These are phyloP conservation scores for Nicotiana noctiflora DNA, from an alignment of 257 asterid species.

Conservation along the genomic window DNA sequence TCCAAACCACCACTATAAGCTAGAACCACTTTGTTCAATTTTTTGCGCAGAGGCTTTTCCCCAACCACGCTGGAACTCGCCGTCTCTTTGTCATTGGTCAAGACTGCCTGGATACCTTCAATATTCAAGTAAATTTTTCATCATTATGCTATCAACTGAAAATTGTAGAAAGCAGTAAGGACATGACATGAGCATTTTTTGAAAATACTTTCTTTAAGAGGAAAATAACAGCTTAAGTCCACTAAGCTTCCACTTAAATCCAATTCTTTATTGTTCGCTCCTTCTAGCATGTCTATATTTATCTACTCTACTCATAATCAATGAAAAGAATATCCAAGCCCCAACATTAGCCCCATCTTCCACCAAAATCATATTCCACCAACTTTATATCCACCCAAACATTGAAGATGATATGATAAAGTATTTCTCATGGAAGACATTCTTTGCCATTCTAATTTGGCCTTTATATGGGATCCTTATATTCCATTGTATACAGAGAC, in stretches of 20 bases:
- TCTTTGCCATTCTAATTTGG: not conserved
- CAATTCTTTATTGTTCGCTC: not conserved
- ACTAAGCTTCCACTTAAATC: not conserved
- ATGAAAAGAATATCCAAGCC: not conserved
- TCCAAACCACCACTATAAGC: conserved; percentile 98
- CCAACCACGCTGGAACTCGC: conserved; percentile 27
- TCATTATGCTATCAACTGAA: not conserved
- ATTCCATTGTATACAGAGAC: not conserved
- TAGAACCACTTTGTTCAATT: conserved; percentile 83
- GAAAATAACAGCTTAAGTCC: not conserved
- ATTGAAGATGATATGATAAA: not conserved
- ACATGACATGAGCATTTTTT: not conserved
- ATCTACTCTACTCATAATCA: not conserved
- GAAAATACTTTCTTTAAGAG: not conserved
- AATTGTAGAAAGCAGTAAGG: not conserved
- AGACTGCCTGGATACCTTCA: conserved; percentile 63
- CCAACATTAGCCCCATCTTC: not conserved
- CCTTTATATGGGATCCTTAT: not conserved
- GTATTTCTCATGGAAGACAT: not conserved
- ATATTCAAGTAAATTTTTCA: not conserved
- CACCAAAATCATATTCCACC: not conserved
- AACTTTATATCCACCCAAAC: not conserved
- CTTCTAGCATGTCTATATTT: not conserved
- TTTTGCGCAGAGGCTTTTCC: conserved; percentile 45
- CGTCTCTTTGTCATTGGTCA: conserved; percentile 54